Base-by-base conservation (phyloP, 202 grass and related monocot species). In the Panicum hallii region DNA sequence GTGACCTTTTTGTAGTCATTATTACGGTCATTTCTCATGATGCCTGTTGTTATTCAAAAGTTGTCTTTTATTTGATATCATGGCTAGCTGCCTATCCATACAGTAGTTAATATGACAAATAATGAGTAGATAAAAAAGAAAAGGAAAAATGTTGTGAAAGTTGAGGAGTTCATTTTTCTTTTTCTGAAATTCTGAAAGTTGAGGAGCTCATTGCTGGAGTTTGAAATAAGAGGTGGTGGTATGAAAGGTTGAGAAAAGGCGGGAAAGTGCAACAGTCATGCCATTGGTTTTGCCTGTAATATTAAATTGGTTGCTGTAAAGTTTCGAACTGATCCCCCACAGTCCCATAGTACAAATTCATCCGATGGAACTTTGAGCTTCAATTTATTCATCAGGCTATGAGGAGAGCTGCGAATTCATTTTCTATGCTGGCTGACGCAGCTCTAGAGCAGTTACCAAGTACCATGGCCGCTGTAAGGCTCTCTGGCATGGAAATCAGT, bases 401-500 rank as follows among this genome's bases (percentile, higher is more conserved):
- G 83, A 93, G 83, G 79, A 93, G 91, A 93, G 89, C 91, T 0
- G 87, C 94, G 23, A 85, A 77, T 88, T 94, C 91, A 84, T 88
- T 93, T 84, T 75, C 85, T 71, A 87, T 83, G 85, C 82, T 97
- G 44, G 87, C 91, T 82, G 91, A 97, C 78, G 89, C 80, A 82
- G 94, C 83, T 82, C 75, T 82, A 36, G 85, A 91, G 67, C 91
- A 97, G 70, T 77, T 97, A 70, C 91, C 91, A 11, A 92, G 87
- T 82, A 92, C 91, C 47, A 92, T 97, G 89, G 77, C 91, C 5
- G 89, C 91, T 56, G 65, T 97, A 76, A 93, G 89, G 58, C 83
- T 97, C 11, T 90, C 87, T 75, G 89, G 89, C 75, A 88, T 97
- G 87, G 94, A 97, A 83, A 92, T 97, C 60, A 92, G 89, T 83